Conservation (phyloP, 192 early-diverging fungal genomes). For the Linderina pennispora region DNA sequence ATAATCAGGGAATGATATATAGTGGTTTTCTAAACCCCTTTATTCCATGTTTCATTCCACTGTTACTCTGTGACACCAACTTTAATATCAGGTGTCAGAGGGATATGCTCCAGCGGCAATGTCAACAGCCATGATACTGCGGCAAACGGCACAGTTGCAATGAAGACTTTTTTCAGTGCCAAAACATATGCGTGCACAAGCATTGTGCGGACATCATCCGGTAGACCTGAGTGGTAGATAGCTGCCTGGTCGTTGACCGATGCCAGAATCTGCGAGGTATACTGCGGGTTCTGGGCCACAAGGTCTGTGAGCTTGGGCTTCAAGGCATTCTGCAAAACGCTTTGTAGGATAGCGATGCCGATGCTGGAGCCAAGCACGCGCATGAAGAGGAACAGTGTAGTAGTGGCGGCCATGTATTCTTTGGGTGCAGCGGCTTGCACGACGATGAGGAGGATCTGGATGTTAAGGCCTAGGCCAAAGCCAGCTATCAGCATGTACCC, state of each 20-base stretch:
- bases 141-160: constrained; percentile 49
- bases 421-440: constrained; percentile 57
- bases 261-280: constrained; percentile 1
- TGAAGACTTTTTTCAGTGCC: constrained; percentile 51
- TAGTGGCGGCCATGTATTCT: constrained; percentile 58
- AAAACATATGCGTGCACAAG: constrained; percentile 47
- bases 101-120: constrained; percentile 47
- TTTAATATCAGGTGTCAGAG: constrained; percentile 10
- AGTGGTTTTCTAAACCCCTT: not conserved
- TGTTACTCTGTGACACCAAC: constrained; percentile 4
- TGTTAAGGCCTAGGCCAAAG: constrained; percentile 51
- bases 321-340: constrained; percentile 47
- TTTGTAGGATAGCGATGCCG: constrained; percentile 53
- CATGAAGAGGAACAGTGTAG: constrained; percentile 59
- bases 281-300: constrained; percentile 12
- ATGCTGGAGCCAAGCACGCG: constrained; percentile 55
- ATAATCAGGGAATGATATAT: not conserved
- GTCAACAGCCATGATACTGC: constrained; percentile 44
- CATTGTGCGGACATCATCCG: constrained; percentile 15
- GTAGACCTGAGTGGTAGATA: constrained; percentile 31
- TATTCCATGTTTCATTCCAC: too few relatives aligned
- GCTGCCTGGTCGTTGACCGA: constrained; percentile 29
- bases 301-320: constrained; percentile 14
- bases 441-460: constrained; percentile 59
- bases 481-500: constrained; percentile 52